Evolutionary conservation across 306 rosid genomes (phyloP), one percentile per base, ranked within the genome.

Genomic region (Trifolium repens): DNA sequence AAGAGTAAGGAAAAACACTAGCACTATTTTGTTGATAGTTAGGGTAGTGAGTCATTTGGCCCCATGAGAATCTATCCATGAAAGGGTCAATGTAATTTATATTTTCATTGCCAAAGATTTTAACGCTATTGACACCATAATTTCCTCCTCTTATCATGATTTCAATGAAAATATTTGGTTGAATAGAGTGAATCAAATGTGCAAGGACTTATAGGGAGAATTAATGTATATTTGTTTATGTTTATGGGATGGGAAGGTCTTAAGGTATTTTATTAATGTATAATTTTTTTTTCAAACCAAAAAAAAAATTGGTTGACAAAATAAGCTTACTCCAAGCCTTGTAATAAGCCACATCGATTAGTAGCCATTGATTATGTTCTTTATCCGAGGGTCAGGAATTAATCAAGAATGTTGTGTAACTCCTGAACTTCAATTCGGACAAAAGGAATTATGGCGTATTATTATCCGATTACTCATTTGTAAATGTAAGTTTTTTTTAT

Each of bases 361-460:
- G 80, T 60, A 75, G 75, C 84, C 83, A 79, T 78, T 39, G 67
- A 80, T 73, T 63, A 24, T 65, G 69, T 39, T 63, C 17, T 47
- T 3, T 0, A 87, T 81, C 88, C 57, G 24, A 78, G 84, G 89
- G 91, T 69, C 77, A 39, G 60, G 62, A 83, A 39, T 85, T 11
- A 15, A 42, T 75, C 39, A 42, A 73, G 17, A 13, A 9, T 27
- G 15, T 66, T 59, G 13, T 67, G 91, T 86, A 88, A 91, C 94
- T 86, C 92, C 88, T 85, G 52, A 86, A 79, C 83, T 88, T 88
- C 87, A 82, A 60, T 74, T 64, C 70, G 72, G 39, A 72, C 77
- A 83, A 86, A 77, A 59, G 39, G 62, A 79, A 91, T 89, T 89
- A 83, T 81, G 81, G 91, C 78, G 60, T 71, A 72, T 79, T 72